Evolutionary conservation across 768 basidiomycete genomes (phyloP).

Genomic region (Hortiboletus flavorubellus): DNA sequence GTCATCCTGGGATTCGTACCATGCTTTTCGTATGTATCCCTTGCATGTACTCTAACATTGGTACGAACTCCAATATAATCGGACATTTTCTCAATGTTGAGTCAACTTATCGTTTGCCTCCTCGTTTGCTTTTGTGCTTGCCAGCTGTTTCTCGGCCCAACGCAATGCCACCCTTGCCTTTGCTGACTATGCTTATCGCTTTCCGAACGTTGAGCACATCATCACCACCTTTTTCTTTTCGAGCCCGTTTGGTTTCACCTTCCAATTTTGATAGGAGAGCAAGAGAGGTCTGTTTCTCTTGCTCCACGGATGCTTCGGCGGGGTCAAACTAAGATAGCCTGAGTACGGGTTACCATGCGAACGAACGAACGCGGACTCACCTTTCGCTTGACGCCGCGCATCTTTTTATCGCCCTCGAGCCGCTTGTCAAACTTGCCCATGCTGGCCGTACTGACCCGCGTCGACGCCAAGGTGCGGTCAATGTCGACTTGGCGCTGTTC

Average conservation of each 20-base stretch:
- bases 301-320: slow-evolving; percentile 57
- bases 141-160: slow-evolving; percentile 43
- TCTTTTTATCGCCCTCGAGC: slow-evolving; percentile 89
- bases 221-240: slow-evolving; percentile 42
- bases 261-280: slow-evolving; percentile 77
- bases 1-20: slow-evolving; percentile 7
- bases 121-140: slow-evolving; percentile 25
- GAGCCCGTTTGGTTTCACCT: slow-evolving; percentile 54
- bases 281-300: slow-evolving; percentile 73
- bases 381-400: slow-evolving; percentile 89
- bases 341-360: neutral
- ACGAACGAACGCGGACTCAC: slow-evolving; percentile 35
- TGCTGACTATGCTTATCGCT: slow-evolving; percentile 75
- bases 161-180: slow-evolving; percentile 61
- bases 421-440: slow-evolving; percentile 93
- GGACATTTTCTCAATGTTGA: neutral
- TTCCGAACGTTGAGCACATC: slow-evolving; percentile 82
- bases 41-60: slow-evolving; percentile 14
- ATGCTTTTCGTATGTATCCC: slow-evolving; percentile 16
- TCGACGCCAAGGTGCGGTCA: slow-evolving; percentile 70
- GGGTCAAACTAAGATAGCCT: slow-evolving; percentile 71
- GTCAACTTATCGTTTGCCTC: slow-evolving; percentile 25
- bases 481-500: slow-evolving; percentile 67
- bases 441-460: slow-evolving; percentile 85
- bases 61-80: slow-evolving; percentile 7